These are phyloP conservation scores for Tricholoma matsutake DNA, from an alignment of 768 basidiomycete genomes.

Conservation along the genomic window DNA sequence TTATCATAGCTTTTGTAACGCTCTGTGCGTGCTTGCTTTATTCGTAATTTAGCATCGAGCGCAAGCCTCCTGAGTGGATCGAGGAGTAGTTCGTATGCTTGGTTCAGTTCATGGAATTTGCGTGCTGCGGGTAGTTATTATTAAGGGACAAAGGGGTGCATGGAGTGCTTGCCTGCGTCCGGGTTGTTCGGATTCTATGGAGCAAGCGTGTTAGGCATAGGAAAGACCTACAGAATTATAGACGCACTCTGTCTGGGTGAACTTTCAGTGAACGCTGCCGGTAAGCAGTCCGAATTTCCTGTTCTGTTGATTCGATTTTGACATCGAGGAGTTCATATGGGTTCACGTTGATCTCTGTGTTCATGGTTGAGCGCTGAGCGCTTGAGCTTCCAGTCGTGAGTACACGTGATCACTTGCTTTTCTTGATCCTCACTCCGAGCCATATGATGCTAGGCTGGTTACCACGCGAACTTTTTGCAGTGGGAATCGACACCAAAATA, in stretches of 20 bases:
- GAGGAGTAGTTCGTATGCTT: slow-evolving; percentile 76
- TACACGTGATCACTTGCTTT: too few relatives aligned
- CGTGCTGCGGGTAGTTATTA: slow-evolving; percentile 40
- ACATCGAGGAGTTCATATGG: slow-evolving; percentile 73
- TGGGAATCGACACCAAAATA: too few relatives aligned
- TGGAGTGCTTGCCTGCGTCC: slow-evolving; percentile 54
- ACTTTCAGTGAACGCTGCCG: slow-evolving; percentile 79
- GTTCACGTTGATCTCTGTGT: slow-evolving; percentile 56
- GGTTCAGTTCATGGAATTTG: slow-evolving; percentile 83
- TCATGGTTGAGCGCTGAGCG: slow-evolving; percentile 10
- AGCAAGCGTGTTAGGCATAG: neutral
- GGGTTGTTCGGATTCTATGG: slow-evolving; percentile 74
- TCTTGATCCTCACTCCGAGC: too few relatives aligned
- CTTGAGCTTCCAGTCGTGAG: too few relatives aligned
- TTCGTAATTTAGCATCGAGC: slow-evolving; percentile 74
- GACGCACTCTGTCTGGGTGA: slow-evolving; percentile 80
- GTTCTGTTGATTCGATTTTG: slow-evolving; percentile 62
- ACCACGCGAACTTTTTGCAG: too few relatives aligned
- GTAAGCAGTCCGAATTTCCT: slow-evolving; percentile 78
- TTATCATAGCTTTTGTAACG: slow-evolving; percentile 68
- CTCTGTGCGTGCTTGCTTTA: slow-evolving; percentile 63
- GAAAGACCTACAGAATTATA: neutral
- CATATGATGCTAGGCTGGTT: too few relatives aligned
- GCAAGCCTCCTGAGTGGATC: slow-evolving; percentile 78
- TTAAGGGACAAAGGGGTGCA: neutral